These are phyloP conservation scores for Strigomonas culicis DNA, from an alignment of 208 protist genomes.

Conservation along the genomic window DNA sequence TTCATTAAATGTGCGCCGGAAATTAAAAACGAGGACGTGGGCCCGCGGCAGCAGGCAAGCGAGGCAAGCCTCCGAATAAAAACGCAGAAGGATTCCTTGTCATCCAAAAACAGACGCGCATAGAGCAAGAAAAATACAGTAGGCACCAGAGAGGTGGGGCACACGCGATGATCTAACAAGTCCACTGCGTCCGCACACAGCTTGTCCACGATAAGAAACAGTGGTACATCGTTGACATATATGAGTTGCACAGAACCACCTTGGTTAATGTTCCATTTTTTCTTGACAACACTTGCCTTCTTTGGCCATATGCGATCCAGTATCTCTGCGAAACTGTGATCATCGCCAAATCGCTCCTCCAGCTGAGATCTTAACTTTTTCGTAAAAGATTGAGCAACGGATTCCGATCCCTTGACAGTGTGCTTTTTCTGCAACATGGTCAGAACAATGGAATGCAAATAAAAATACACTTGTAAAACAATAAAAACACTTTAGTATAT, in stretches of 20 bases:
- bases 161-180: too few species aligned
- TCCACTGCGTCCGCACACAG: constrained; percentile 36
- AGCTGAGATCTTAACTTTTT: constrained; percentile 47
- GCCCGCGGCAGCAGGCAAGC: constrained; percentile 36
- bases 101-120: constrained; percentile 20
- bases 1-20: constrained; percentile 84
- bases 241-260: constrained; percentile 38
- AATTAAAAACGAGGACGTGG: constrained; percentile 60
- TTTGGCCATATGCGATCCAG: constrained; percentile 54
- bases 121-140: constrained; percentile 68
- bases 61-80: constrained; percentile 18
- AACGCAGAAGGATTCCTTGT: constrained; percentile 19
- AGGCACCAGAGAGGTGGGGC: too few species aligned
- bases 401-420: constrained; percentile 34
- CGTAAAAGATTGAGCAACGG: constrained; percentile 43
- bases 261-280: constrained; percentile 36
- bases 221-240: constrained; percentile 48
- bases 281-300: constrained; percentile 33
- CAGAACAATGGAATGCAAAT: background rate
- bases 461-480: background rate
- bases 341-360: constrained; percentile 31
- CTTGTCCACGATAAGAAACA: constrained; percentile 40
- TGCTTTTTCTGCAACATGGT: constrained; percentile 72
- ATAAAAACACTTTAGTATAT: background rate
- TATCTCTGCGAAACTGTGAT: constrained; percentile 28